phyloP scores from a whole-genome alignment of 2,329 filamentous ascomycete genomes.

The Fusarium anguioides region DNA sequence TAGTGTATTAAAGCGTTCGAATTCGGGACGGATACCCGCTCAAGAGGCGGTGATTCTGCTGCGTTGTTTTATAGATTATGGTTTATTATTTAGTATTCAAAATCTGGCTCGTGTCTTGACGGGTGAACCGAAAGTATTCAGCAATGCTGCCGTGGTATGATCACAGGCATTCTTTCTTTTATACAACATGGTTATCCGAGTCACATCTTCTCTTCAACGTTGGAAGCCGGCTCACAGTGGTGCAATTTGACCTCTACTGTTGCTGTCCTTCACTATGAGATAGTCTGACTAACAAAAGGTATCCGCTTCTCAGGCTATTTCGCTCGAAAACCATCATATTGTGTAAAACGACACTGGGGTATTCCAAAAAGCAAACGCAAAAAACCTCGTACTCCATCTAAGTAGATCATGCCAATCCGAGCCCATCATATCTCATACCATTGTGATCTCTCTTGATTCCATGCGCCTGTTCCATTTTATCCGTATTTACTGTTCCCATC shows the following conservation, averaged over 20 bases:
- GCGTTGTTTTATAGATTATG: too few species aligned
- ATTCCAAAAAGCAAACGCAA: conserved; percentile 46
- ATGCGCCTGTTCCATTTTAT: conserved; percentile 21
- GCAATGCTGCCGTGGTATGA: too few species aligned
- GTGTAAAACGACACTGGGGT: conserved; percentile 41
- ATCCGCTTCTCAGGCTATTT: background rate
- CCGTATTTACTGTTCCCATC: background rate
- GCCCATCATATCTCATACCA: conserved; percentile 22
- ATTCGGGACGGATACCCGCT: background rate
- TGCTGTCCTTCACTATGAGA: background rate
- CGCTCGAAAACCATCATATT: conserved; percentile 8
- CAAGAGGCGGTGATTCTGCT: too few species aligned
- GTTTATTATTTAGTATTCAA: too few species aligned
- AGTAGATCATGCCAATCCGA: conserved; percentile 19
- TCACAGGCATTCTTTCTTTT: too few species aligned
- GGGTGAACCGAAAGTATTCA: too few species aligned
- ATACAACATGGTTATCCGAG: too few species aligned
- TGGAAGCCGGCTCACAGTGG: too few species aligned
- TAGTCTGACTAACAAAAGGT: background rate
- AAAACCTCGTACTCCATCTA: conserved; percentile 34
- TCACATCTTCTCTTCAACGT: too few species aligned
- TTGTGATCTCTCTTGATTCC: conserved; percentile 1
- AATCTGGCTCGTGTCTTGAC: too few species aligned
- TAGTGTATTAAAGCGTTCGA: background rate
- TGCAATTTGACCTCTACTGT: too few species aligned